These are phyloP conservation scores for Lignosus rhinocerotis DNA, from an alignment of 1,284 basidiomycete genomes.

Conservation along the genomic window DNA sequence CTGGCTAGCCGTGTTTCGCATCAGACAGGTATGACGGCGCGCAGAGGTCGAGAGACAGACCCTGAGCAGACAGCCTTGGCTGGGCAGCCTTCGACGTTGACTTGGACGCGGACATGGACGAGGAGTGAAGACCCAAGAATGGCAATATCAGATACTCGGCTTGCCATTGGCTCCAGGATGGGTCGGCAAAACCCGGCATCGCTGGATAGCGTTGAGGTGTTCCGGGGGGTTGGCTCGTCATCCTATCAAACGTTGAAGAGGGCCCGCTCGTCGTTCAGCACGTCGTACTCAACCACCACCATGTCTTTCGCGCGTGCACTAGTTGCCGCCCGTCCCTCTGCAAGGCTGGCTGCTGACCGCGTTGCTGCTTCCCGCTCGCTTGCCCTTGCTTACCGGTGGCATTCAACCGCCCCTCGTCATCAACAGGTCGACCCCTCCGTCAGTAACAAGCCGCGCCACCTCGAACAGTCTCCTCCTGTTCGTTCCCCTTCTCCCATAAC, in stretches of 20 bases:
- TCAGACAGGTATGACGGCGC: constrained; percentile 1
- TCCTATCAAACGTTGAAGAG: constrained; percentile 25
- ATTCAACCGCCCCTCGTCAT: constrained; percentile 34
- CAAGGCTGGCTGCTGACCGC: constrained; percentile 35
- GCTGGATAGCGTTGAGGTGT: constrained; percentile 34
- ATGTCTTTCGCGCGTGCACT: constrained; percentile 50
- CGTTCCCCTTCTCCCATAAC: constrained; percentile 38
- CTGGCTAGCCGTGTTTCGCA: constrained; percentile 51
- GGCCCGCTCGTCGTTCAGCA: constrained; percentile 24
- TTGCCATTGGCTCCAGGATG: constrained; percentile 51
- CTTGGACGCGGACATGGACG: constrained; percentile 48
- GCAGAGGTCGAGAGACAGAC: constrained; percentile 41
- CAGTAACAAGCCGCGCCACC: constrained; percentile 14
- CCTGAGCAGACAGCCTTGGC: constrained; percentile 60
- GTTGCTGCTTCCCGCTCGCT: constrained; percentile 33
- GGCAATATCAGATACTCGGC: constrained; percentile 37
- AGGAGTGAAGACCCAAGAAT: background rate
- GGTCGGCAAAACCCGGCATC: constrained; percentile 32
- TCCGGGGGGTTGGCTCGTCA: constrained; percentile 23
- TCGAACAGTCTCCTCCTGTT: constrained; percentile 6
- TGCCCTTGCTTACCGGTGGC: constrained; percentile 48
- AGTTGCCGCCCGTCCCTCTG: constrained; percentile 29
- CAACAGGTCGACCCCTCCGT: constrained; percentile 19
- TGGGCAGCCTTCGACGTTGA: constrained; percentile 43
- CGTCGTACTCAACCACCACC: constrained; percentile 30